Evolutionary conservation across 1,139 yeast genomes (phyloP).

Genomic region (Yamadazyma dushanensis): DNA sequence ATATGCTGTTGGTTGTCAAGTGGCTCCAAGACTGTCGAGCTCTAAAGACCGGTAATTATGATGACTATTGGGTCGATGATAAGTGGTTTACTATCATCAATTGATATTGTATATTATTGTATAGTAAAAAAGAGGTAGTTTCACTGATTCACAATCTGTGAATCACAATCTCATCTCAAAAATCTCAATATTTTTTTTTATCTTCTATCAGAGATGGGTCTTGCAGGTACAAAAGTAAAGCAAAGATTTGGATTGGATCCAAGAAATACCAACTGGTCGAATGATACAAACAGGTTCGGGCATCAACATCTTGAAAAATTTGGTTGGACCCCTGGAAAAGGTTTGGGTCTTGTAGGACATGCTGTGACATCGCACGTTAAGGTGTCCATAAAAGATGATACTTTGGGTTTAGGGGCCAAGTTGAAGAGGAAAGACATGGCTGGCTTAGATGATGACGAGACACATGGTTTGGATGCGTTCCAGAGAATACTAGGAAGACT

Average conservation of each 20-base stretch:
- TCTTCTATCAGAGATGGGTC: slow-evolving; percentile 59
- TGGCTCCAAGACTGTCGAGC: slow-evolving; percentile 58
- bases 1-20: slow-evolving; percentile 47
- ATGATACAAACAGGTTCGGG: slow-evolving; percentile 81
- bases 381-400: slow-evolving; percentile 78
- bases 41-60: slow-evolving; percentile 34
- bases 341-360: slow-evolving; percentile 72
- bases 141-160: background rate
- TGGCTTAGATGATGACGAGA: slow-evolving; percentile 74
- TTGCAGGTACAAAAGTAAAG: slow-evolving; percentile 80
- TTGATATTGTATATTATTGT: slow-evolving; percentile 4
- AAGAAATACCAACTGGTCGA: slow-evolving; percentile 92
- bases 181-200: no score
- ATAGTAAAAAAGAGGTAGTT: background rate
- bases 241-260: slow-evolving; percentile 93
- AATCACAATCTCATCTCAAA: slow-evolving; percentile 12
- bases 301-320: slow-evolving; percentile 76
- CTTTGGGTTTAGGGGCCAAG: slow-evolving; percentile 83
- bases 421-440: slow-evolving; percentile 53
- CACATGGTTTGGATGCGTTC: slow-evolving; percentile 90
- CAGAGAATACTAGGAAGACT: slow-evolving; percentile 87
- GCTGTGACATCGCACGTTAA: slow-evolving; percentile 78
- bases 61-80: slow-evolving; percentile 51
- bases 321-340: slow-evolving; percentile 94
- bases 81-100: slow-evolving; percentile 52